A percentile compares a stretch with the other conserved stretches of the same genome.
Evolutionary conservation across 441 rosid genomes (phyloP).

Genomic region (Syzygium malaccense): DNA sequence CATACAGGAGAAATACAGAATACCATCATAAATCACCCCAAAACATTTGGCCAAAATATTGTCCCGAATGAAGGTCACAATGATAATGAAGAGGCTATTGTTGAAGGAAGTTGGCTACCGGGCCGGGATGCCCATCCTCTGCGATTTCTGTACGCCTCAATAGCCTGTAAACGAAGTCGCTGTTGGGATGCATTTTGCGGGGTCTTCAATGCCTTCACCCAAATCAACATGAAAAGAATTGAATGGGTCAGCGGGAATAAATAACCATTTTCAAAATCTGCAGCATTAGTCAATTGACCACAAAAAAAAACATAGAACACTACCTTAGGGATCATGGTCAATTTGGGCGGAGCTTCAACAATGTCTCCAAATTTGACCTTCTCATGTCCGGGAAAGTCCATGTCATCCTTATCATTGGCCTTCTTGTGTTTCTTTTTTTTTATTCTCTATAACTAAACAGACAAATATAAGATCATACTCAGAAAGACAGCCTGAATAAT

Average conservation of each 20-base stretch:
- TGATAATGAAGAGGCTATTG: slow-evolving; percentile 8
- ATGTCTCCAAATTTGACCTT: no score
- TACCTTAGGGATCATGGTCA: slow-evolving; percentile 55
- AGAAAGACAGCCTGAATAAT: no score
- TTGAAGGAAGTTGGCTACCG: no score
- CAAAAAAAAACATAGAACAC: not conserved
- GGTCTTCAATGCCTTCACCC: slow-evolving; percentile 35
- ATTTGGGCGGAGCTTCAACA: not conserved
- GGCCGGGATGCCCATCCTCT: slow-evolving; percentile 4
- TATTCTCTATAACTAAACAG: no score
- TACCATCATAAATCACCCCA: not conserved
- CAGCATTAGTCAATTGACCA: not conserved
- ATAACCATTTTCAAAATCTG: not conserved
- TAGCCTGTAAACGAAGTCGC: slow-evolving; percentile 41
- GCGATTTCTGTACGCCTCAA: slow-evolving; percentile 43
- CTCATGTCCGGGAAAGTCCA: no score
- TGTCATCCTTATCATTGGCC: no score
- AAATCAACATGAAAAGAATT: not conserved
- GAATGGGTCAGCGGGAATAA: not conserved
- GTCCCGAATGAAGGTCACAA: not conserved
- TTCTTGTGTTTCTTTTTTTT: no score
- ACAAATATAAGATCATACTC: no score
- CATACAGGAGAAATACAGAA: not conserved
- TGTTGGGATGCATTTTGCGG: slow-evolving; percentile 44
- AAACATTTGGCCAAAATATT: not conserved